Evolutionary conservation across 2,329 filamentous ascomycete species (phyloP).

Genomic region (Monilinia polystroma): DNA sequence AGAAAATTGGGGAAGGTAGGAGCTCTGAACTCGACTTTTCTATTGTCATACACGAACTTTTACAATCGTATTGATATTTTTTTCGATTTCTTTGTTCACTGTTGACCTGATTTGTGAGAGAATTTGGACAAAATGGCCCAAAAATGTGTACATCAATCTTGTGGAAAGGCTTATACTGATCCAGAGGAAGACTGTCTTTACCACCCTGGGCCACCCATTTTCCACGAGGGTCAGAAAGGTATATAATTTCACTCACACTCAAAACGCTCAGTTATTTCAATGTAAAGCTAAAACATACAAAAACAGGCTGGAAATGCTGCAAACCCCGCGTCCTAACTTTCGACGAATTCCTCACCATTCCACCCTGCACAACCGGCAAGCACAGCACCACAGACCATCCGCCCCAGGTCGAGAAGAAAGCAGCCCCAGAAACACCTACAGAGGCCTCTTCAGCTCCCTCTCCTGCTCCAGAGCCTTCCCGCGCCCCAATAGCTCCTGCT

Average conservation of each 20-base stretch:
- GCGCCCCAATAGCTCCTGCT: slow-evolving; percentile 45
- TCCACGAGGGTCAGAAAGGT: slow-evolving; percentile 99
- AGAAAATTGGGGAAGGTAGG: slow-evolving; percentile 8
- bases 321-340: slow-evolving; percentile 95
- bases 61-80: background rate
- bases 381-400: slow-evolving; percentile 83
- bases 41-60: background rate
- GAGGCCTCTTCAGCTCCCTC: slow-evolving; percentile 43
- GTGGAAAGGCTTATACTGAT: slow-evolving; percentile 83
- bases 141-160: slow-evolving; percentile 96
- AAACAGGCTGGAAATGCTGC: slow-evolving; percentile 94
- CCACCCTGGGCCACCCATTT: slow-evolving; percentile 89
- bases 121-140: slow-evolving; percentile 46
- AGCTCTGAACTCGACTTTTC: slow-evolving; percentile 2
- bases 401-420: slow-evolving; percentile 60
- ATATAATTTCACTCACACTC: slow-evolving; percentile 39
- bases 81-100: background rate
- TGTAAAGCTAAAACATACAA: background rate
- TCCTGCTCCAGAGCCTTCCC: slow-evolving; percentile 17
- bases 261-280: background rate
- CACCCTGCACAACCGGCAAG: slow-evolving; percentile 88
- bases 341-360: slow-evolving; percentile 92
- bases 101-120: background rate
- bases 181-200: slow-evolving; percentile 81
- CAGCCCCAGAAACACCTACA: slow-evolving; percentile 38